These are phyloP conservation scores for Rasamsonia emersonii DNA, from an alignment of 2,329 filamentous ascomycete genomes.

Conservation along the genomic window DNA sequence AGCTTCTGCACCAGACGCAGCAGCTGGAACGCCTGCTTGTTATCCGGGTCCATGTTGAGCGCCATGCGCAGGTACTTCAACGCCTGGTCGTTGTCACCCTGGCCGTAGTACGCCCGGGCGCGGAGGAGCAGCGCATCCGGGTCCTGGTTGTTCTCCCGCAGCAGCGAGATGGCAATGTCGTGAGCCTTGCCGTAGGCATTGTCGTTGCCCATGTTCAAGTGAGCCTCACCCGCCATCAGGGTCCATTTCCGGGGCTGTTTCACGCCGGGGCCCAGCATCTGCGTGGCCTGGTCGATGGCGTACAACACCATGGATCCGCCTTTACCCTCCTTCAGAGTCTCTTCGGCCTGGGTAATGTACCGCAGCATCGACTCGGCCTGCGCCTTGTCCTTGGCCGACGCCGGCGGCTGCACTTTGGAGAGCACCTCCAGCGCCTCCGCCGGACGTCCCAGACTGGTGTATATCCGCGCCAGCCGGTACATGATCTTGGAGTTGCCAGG, in stretches of 20 bases:
- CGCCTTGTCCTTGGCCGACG: conserved; percentile 75
- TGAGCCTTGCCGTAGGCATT: conserved; percentile 88
- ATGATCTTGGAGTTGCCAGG: conserved; percentile 81
- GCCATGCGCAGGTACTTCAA: conserved; percentile 88
- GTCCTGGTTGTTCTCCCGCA: conserved; percentile 81
- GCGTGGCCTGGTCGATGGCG: conserved; percentile 83
- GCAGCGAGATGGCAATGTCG: conserved; percentile 79
- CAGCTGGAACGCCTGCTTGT: conserved; percentile 78
- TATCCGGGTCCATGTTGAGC: conserved; percentile 83
- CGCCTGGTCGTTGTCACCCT: conserved; percentile 92
- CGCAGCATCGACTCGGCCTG: conserved; percentile 77
- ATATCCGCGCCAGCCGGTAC: conserved; percentile 78
- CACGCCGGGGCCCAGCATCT: conserved; percentile 65
- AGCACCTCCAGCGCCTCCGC: conserved; percentile 80
- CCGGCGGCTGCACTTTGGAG: conserved; percentile 66
- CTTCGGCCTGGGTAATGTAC: conserved; percentile 71
- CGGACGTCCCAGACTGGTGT: conserved; percentile 77
- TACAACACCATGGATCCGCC: conserved; percentile 87
- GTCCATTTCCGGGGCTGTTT: conserved; percentile 86
- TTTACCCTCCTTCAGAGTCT: conserved; percentile 64
- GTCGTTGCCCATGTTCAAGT: conserved; percentile 81
- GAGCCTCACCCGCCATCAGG: conserved; percentile 82
- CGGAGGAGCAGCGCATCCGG: conserved; percentile 88
- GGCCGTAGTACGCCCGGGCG: conserved; percentile 76
- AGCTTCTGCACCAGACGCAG: conserved; percentile 85